phyloP scores from a whole-genome alignment of 1,284 basidiomycete species.

The Rhodotorula sp. region DNA sequence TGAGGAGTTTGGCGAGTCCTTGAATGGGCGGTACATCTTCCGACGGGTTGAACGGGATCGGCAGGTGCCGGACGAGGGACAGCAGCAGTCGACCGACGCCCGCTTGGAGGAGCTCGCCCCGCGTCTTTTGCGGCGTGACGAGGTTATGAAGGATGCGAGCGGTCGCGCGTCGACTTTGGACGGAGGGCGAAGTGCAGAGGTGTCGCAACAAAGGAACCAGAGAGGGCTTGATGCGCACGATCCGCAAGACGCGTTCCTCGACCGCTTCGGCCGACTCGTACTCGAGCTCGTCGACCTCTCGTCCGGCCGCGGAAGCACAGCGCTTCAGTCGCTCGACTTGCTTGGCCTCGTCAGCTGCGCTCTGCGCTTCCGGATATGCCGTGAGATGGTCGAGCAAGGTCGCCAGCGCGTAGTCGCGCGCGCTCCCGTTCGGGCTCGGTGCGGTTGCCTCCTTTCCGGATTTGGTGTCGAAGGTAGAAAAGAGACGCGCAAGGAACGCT shows the following conservation, averaged over 20 bases:
- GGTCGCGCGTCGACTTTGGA: slow-evolving; percentile 45
- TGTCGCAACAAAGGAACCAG: slow-evolving; percentile 61
- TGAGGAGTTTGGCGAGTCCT: slow-evolving; percentile 86
- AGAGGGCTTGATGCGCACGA: slow-evolving; percentile 14
- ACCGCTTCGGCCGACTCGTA: slow-evolving; percentile 39
- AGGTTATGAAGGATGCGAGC: slow-evolving; percentile 66
- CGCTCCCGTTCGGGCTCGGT: slow-evolving; percentile 47
- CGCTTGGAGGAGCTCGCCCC: slow-evolving; percentile 75
- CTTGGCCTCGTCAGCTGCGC: slow-evolving; percentile 65
- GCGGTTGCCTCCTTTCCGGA: no score
- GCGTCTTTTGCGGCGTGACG: slow-evolving; percentile 70
- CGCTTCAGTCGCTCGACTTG: slow-evolving; percentile 42
- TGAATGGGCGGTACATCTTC: slow-evolving; percentile 71
- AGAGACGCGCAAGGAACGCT: slow-evolving; percentile 61
- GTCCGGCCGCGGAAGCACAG: slow-evolving; percentile 38
- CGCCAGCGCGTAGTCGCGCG: slow-evolving; percentile 71
- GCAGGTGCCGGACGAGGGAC: slow-evolving; percentile 57
- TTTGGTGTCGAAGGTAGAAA: slow-evolving; percentile 56
- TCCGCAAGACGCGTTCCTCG: slow-evolving; percentile 2
- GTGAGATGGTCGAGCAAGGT: slow-evolving; percentile 73
- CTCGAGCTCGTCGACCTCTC: slow-evolving; percentile 36
- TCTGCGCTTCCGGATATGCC: slow-evolving; percentile 66
- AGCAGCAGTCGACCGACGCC: slow-evolving; percentile 76
- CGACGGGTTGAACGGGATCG: slow-evolving; percentile 13
- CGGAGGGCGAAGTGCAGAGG: slow-evolving; percentile 57